Conservation (phyloP, 345 rosid genomes). For the Anacardium occidentale region DNA sequence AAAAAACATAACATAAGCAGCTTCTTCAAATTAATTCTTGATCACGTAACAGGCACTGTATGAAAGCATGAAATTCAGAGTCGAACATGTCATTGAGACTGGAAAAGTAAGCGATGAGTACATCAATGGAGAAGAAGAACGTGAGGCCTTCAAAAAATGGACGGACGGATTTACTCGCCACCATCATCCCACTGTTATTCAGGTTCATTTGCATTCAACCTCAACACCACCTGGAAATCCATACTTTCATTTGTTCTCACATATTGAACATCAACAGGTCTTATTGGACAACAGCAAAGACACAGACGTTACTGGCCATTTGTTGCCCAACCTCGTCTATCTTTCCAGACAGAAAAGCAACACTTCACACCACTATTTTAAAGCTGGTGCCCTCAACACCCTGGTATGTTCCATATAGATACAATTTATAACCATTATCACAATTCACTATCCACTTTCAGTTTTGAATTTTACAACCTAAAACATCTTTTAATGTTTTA, state of each 20-base stretch:
- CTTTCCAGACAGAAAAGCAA: conserved; percentile 62
- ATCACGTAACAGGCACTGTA: conserved; percentile 43
- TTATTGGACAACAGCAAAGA: conserved; percentile 42
- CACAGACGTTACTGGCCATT: conserved; percentile 32
- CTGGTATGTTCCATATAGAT: conserved; percentile 33
- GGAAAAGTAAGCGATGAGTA: conserved; percentile 42
- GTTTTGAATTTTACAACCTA: too few relatives aligned
- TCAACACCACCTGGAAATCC: background rate
- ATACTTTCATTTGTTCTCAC: background rate
- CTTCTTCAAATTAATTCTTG: background rate
- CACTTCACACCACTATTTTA: conserved; percentile 54
- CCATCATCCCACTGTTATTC: conserved; percentile 62
- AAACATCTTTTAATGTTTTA: too few relatives aligned
- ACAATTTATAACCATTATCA: too few relatives aligned
- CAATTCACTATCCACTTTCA: too few relatives aligned
- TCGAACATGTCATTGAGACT: conserved; percentile 43
- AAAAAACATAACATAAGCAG: too few relatives aligned
- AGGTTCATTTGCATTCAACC: conserved; percentile 32
- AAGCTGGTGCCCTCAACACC: conserved; percentile 84
- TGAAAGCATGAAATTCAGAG: conserved; percentile 51
- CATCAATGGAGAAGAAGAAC: conserved; percentile 23
- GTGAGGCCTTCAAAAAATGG: conserved; percentile 42
- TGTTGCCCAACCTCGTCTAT: conserved; percentile 63
- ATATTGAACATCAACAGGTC: conserved; percentile 34
- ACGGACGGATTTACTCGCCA: conserved; percentile 43